Conservation (phyloP, 1,139 yeast genomes). For the Kodamaea derodonti region DNA sequence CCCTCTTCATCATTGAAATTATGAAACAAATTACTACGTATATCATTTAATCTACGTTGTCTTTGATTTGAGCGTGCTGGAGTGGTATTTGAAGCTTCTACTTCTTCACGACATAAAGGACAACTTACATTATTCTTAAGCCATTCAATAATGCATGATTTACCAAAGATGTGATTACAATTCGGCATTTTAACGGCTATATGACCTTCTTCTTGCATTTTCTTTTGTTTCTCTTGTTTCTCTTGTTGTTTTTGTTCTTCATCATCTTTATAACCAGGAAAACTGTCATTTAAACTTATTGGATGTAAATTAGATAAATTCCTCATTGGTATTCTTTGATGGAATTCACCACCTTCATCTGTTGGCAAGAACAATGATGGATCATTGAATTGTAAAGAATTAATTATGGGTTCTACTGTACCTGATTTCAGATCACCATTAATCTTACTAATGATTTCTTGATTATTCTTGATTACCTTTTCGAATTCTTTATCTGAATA, state of each 20-base stretch:
- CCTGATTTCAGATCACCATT: neutral
- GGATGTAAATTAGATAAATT: constrained; percentile 22
- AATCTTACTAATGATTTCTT: neutral
- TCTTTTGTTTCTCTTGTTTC: constrained; percentile 11
- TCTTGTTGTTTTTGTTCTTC: constrained; percentile 10
- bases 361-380: constrained; percentile 39
- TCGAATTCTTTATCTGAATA: constrained; percentile 1
- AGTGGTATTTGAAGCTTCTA: constrained; percentile 14
- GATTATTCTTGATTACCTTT: neutral
- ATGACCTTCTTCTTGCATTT: constrained; percentile 24
- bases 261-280: constrained; percentile 28
- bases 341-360: constrained; percentile 27
- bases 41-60: constrained; percentile 9
- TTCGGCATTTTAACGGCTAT: constrained; percentile 42
- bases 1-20: constrained; percentile 15
- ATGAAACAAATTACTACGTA: constrained; percentile 10
- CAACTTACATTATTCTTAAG: constrained; percentile 39
- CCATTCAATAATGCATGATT: constrained; percentile 44
- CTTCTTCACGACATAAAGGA: constrained; percentile 45
- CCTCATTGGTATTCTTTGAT: constrained; percentile 33
- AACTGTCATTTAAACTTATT: constrained; percentile 25
- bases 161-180: constrained; percentile 42
- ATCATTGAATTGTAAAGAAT: constrained; percentile 24
- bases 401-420: constrained; percentile 3
- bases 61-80: constrained; percentile 16